Percentiles rank a stretch among this genome's conserved stretches.
phyloP scores from a whole-genome alignment of 2,329 filamentous ascomycete species.

The Colletotrichum lupini region DNA sequence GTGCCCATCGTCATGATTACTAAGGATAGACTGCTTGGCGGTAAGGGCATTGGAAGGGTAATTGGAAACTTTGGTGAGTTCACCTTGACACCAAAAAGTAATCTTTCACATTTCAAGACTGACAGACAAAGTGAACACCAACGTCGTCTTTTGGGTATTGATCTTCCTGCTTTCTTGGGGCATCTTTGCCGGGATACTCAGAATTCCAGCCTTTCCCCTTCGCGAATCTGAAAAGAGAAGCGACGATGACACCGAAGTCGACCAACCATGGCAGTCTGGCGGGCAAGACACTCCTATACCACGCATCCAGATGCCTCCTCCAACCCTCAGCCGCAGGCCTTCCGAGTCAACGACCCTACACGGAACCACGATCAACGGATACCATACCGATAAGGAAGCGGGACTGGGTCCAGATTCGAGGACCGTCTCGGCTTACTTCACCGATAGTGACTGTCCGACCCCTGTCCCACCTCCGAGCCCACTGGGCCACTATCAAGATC shows the following conservation, averaged over 20 bases:
- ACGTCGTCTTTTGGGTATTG: slow-evolving; percentile 47
- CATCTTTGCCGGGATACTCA: not conserved
- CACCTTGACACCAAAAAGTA: not conserved
- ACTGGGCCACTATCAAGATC: not conserved
- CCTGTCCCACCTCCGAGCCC: not conserved
- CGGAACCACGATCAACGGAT: slow-evolving; percentile 18
- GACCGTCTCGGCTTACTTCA: slow-evolving; percentile 28
- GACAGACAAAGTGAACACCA: slow-evolving; percentile 45
- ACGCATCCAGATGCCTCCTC: slow-evolving; percentile 5
- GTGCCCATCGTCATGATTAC: slow-evolving; percentile 61
- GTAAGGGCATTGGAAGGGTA: slow-evolving; percentile 52
- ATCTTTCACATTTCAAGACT: not conserved
- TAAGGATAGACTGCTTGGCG: slow-evolving; percentile 44
- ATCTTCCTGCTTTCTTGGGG: slow-evolving; percentile 41
- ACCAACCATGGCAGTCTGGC: not conserved
- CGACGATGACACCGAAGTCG: not conserved
- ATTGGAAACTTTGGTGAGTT: slow-evolving; percentile 57
- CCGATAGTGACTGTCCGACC: slow-evolving; percentile 26
- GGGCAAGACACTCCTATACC: not conserved
- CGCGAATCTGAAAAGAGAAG: not conserved
- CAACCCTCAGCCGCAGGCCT: slow-evolving; percentile 1
- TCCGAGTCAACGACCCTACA: slow-evolving; percentile 29
- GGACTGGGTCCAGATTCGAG: slow-evolving; percentile 16
- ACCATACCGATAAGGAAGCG: slow-evolving; percentile 33
- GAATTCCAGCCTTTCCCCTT: not conserved